Percentiles rank a stretch among this genome's conserved stretches.
Conservation (phyloP, 78 protist species). For the Ministeria vibrans region DNA sequence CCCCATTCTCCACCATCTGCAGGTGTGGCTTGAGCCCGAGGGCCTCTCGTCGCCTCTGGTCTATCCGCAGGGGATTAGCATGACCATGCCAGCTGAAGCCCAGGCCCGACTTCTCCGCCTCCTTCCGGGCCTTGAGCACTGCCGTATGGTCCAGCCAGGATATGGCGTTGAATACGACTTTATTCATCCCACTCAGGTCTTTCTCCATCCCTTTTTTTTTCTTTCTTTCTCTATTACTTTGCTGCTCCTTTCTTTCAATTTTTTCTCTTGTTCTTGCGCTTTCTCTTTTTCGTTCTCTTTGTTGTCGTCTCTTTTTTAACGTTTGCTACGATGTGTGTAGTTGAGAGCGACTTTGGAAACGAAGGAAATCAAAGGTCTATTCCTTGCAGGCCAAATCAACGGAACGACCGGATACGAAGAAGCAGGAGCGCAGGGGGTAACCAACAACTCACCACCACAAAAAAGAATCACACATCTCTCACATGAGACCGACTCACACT, state of each 20-base stretch:
- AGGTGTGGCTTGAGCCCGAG: conserved; percentile 91
- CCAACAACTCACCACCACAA: no score
- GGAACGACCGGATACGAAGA: conserved; percentile 88
- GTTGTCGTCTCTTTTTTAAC: no score
- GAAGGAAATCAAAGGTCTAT: conserved; percentile 52
- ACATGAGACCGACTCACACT: neutral
- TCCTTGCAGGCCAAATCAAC: conserved; percentile 90
- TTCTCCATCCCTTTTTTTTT: no score
- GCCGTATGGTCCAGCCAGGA: conserved; percentile 48
- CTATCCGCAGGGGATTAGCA: conserved; percentile 89
- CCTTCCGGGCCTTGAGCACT: conserved; percentile 33
- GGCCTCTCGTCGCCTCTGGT: conserved; percentile 57
- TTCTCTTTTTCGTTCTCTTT: no score
- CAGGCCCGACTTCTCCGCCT: conserved; percentile 40
- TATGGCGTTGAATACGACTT: conserved; percentile 91
- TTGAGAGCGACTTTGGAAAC: conserved; percentile 72
- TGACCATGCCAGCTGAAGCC: conserved; percentile 72
- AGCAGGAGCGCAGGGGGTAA: conserved; percentile 22
- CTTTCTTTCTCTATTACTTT: no score
- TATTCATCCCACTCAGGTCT: conserved; percentile 69
- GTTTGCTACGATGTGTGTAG: no score
- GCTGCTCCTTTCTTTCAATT: no score
- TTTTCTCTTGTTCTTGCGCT: no score
- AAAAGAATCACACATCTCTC: no score
- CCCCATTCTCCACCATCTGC: conserved; percentile 33